Evolutionary conservation across 2,329 filamentous ascomycete genomes (phyloP).

Genomic region (Pseudocercospora cruenta): DNA sequence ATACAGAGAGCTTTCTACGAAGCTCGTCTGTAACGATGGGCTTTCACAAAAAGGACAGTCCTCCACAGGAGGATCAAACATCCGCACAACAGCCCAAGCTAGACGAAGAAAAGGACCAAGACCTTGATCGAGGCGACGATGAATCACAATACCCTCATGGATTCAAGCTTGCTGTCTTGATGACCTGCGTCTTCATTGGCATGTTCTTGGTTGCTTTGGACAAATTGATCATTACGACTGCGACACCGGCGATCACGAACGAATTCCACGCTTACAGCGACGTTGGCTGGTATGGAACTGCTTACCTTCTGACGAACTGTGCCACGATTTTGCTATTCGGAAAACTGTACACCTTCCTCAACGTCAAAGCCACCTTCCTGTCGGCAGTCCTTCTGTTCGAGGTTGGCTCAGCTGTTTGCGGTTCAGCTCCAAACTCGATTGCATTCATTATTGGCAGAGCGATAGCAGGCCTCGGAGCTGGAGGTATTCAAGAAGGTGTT

Average conservation of each 20-base stretch:
- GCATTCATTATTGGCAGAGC: constrained; percentile 58
- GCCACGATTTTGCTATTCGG: constrained; percentile 8
- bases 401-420: constrained; percentile 55
- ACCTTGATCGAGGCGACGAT: not conserved
- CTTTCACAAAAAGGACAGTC: not conserved
- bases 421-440: constrained; percentile 49
- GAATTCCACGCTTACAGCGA: constrained; percentile 43
- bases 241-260: constrained; percentile 48
- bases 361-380: constrained; percentile 44
- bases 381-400: constrained; percentile 46
- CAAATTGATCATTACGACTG: constrained; percentile 44
- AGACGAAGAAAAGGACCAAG: not conserved
- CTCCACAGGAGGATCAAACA: not conserved
- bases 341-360: constrained; percentile 2
- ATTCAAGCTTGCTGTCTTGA: not conserved
- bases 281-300: constrained; percentile 44
- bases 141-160: constrained; percentile 2
- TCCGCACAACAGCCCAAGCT: not conserved
- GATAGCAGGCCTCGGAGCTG: constrained; percentile 57
- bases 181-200: constrained; percentile 5
- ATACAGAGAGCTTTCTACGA: not conserved
- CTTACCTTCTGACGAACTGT: constrained; percentile 51
- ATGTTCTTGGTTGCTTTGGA: constrained; percentile 3
- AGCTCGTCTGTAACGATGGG: not conserved
- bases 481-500: constrained; percentile 52